Percentiles rank a stretch among this genome's conserved stretches.
These are phyloP conservation scores for Starmerella potacharoeniae DNA, from an alignment of 805 yeast genomes.

Conservation along the genomic window DNA sequence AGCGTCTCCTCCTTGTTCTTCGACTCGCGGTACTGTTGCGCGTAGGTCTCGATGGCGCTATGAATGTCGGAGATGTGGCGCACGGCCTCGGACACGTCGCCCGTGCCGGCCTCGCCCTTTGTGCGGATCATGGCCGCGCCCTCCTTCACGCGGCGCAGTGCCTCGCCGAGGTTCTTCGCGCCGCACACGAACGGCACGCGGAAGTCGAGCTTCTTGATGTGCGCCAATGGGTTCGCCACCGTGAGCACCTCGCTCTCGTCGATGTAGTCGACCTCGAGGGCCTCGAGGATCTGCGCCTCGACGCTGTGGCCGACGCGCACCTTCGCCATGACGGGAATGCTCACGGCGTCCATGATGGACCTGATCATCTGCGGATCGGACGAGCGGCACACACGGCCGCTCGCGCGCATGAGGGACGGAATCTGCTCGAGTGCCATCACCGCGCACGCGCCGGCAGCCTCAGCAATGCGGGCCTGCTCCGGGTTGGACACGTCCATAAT, in stretches of 20 bases:
- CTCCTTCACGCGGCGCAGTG: conserved; percentile 63
- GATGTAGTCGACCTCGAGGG: conserved; percentile 62
- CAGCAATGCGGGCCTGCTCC: conserved; percentile 73
- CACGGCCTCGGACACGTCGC: conserved; percentile 75
- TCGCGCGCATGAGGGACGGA: conserved; percentile 74
- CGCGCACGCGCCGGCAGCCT: conserved; percentile 77
- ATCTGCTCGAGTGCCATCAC: conserved; percentile 81
- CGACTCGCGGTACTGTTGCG: conserved; percentile 23
- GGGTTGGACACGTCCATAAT: conserved; percentile 54
- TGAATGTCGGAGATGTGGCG: conserved; percentile 56
- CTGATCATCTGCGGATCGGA: conserved; percentile 71
- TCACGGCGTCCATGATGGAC: conserved; percentile 53
- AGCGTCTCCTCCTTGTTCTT: conserved; percentile 23
- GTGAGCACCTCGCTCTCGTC: conserved; percentile 80
- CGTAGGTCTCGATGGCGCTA: conserved; percentile 39
- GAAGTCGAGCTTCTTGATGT: conserved; percentile 49
- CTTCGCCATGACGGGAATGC: conserved; percentile 65
- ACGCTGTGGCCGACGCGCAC: conserved; percentile 74
- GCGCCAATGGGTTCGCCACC: conserved; percentile 62
- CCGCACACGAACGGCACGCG: conserved; percentile 77
- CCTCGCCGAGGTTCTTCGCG: conserved; percentile 71
- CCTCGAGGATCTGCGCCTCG: conserved; percentile 68
- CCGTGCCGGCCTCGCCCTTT: conserved; percentile 85
- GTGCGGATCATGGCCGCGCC: conserved; percentile 84
- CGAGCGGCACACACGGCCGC: conserved; percentile 79